A percentile compares a stretch with the other conserved stretches of the same genome.
These are phyloP conservation scores for Pseudogymnoascus sp. DNA, from an alignment of 2,329 filamentous ascomycete genomes.

Conservation along the genomic window DNA sequence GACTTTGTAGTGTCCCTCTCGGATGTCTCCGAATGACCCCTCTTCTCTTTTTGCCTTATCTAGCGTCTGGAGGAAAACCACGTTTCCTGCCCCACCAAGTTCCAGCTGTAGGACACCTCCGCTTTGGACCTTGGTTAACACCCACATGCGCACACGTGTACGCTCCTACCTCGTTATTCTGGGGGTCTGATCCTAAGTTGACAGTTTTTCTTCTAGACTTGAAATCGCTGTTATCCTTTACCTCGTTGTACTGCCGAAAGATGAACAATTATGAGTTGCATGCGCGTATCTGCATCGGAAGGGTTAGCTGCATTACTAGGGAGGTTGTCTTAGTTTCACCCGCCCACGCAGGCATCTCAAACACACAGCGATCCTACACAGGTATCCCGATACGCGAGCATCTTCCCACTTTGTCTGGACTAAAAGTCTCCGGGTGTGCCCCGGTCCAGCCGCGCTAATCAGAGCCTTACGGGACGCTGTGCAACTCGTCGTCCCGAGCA, in stretches of 20 bases:
- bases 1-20: not conserved
- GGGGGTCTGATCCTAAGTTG: not conserved
- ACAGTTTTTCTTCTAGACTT: not conserved
- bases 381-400: not conserved
- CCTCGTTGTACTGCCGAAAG: not conserved
- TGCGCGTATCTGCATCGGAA: not conserved
- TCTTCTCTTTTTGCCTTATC: not conserved
- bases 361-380: not conserved
- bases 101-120: not conserved
- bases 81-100: not conserved
- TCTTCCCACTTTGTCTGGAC: not conserved
- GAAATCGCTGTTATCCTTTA: not conserved
- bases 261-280: not conserved
- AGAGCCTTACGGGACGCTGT: not conserved
- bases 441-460: not conserved
- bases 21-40: not conserved
- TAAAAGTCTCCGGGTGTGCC: not conserved
- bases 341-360: not conserved
- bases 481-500: not conserved
- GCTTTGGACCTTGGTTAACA: not conserved
- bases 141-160: not conserved
- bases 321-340: not conserved
- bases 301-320: not conserved
- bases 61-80: not conserved
- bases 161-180: not conserved